Base-by-base conservation (phyloP, 148 eudicot species). In the Fagopyrum homotropicum region DNA sequence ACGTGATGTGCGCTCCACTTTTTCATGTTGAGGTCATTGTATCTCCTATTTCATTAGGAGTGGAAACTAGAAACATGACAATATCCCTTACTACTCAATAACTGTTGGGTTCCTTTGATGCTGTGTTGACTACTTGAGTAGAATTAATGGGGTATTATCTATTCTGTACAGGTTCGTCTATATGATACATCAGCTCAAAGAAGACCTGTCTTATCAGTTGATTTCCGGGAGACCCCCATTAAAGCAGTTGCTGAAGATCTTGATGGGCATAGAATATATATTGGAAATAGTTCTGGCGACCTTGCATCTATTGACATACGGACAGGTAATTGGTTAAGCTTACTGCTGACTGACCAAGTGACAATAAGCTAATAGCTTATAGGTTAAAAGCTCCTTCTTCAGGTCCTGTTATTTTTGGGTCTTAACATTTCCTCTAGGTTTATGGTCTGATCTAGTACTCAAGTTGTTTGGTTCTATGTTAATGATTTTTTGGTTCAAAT, bases 141-240 rank as follows among this genome's bases (percentile, higher is more conserved):
- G 40, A 35, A 35, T 72, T 72, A 17, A 72, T 46, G 6, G 35
- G 54, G 11, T 49, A 75, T 76, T 19, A 72, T 45, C 60, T 69
- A 7, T 80, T 59, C 66, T 40, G 43, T 77, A 54, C 80, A 95
- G 99, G 92, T 95, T 83, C 94, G 92, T 54, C 89, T 95, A 47
- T 95, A 95, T 88, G 99, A 95, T 83, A 82, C 81, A 57, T 88
- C 99, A 69, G 85, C 94, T 57, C 98, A 95, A 80, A 89, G 94
- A 81, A 89, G 94, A 83, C 97, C 99, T 52, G 97, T 95, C 73
- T 77, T 92, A 56, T 88, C 97, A 61, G 80, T 95, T 75, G 91
- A 89, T 79, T 95, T 92, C 69, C 82, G 91, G 49, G 99, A 95
- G 84, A 82, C 90, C 68, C 82, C 97, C 45, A 95, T 95, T 60